A percentile compares a stretch with the other conserved stretches of the same genome.
These are phyloP conservation scores for Strigomonas culicis DNA, from an alignment of 208 protist genomes.

Conservation along the genomic window DNA sequence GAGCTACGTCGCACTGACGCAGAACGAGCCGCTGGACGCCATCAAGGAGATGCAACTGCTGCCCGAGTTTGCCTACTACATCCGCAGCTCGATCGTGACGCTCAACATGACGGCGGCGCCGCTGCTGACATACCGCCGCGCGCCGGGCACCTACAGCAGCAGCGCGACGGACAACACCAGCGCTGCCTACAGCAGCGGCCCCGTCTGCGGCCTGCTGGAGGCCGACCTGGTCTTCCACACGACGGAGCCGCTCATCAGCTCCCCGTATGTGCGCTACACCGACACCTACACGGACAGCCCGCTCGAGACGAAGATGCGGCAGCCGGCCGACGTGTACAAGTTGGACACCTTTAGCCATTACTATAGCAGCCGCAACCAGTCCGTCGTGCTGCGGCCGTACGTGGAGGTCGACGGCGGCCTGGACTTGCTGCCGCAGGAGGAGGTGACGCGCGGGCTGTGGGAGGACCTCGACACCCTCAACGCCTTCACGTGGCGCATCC, in stretches of 20 bases:
- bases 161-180: slow-evolving; percentile 4
- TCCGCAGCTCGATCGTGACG: slow-evolving; percentile 34
- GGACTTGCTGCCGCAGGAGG: slow-evolving; percentile 26
- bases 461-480: slow-evolving; percentile 61
- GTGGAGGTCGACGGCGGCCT: slow-evolving; percentile 41
- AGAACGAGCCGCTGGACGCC: slow-evolving; percentile 30
- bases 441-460: slow-evolving; percentile 28
- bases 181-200: slow-evolving; percentile 20
- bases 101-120: slow-evolving; percentile 71
- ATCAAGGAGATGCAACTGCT: slow-evolving; percentile 56
- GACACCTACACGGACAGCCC: slow-evolving; percentile 48
- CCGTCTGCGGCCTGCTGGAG: slow-evolving; percentile 56
- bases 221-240: slow-evolving; percentile 61
- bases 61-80: slow-evolving; percentile 70
- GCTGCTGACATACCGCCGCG: slow-evolving; percentile 39
- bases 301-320: slow-evolving; percentile 25
- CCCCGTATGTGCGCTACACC: slow-evolving; percentile 46
- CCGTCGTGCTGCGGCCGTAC: slow-evolving; percentile 30
- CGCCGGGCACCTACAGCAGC: slow-evolving; percentile 1
- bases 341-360: slow-evolving; percentile 40
- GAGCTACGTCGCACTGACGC: slow-evolving; percentile 7
- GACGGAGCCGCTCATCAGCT: slow-evolving; percentile 41
- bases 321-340: slow-evolving; percentile 48
- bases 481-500: slow-evolving; percentile 67
- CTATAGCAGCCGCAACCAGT: slow-evolving; percentile 64